Evolutionary conservation across 2,329 filamentous ascomycete species (phyloP), one percentile per base, ranked within the genome.

Genomic region (Dactylellina haptotyla): DNA sequence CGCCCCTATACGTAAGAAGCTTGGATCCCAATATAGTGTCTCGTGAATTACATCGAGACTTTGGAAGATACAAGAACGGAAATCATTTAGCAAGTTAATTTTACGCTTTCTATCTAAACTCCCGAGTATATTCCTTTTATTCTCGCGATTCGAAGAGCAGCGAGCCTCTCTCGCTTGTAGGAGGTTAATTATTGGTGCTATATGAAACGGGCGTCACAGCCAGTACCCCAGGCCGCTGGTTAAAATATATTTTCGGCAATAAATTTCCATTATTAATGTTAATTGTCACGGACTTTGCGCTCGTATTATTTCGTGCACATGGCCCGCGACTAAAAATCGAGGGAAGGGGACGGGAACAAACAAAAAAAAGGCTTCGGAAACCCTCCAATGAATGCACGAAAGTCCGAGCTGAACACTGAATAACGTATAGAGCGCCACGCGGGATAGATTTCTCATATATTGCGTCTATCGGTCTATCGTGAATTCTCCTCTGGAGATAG

Each of bases 211-310:
- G 69, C 69, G 54, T 73, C 58, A 66, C 28, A 73, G n/a, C 32
- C 25, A 54, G 30, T 34, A 51, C 57, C 43, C 28, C 34, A 28
- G 34, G 37, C 51, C 48, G 43, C 51, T 56, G 66, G 58, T 26
- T 63, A 62, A 65, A 61, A 53, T 61, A 48, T 61, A 73, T 73
- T 73, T 73, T 62, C 64, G 64, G 64, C 56, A 69, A 48, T 43
- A 61, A 48, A 61, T 69, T 67, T 64, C 56, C 67, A 72, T 72
- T 65, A 65, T 37, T 54, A 72, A 72, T 65, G 28, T 41, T 23
- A 72, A 72, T 72, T 72, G 59, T 65, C 67, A 62, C 67, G 43
- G 53, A 48, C 23, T 41, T 45, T 41, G 45, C 50, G 23, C 50
- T 34, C 28, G 26, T 58, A 50, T 66, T n/a, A 57, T 66, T 32